Evolutionary conservation across 2,329 filamentous ascomycete species (phyloP), one percentile per base, ranked within the genome.

Genomic region (Knufia petricola): DNA sequence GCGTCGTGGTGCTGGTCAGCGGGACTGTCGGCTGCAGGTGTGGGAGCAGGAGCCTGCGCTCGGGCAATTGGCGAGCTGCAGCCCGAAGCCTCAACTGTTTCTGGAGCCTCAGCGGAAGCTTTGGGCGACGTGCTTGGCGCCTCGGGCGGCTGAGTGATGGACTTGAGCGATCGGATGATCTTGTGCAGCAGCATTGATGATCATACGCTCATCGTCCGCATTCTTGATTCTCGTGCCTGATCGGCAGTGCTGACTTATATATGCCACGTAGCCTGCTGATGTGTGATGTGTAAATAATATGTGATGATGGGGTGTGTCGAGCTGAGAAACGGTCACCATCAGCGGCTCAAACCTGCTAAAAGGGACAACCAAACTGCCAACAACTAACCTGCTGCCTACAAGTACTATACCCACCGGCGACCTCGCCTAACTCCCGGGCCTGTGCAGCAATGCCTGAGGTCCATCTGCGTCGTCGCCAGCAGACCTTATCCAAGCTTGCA

Each of bases 181-280:
- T n/a, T 21, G n/a, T 21, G 39, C 20, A 42, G 21, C 13, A 26
- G 21, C 39, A 42, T 42, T 21, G 39, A 42, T 42, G 39, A 24
- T 24, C 24, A 42, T 26, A 26, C 19, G 19, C 28, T 21, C 6
- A 19, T 12, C 6, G 37, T 13, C 6, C 6, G 13, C n/a, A n/a
- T n/a, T n/a, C n/a, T n/a, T n/a, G n/a, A n/a, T n/a, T 7, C 28
- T 13, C 28, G 28, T 30, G 7, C 13, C 7, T 30, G 28, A 7
- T 30, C 28, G 28, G 13, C 28, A 7, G 7, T 7, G 28, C 28
- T 30, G 28, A 30, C 28, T 30, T 13, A 30, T 13, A 30, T 30
- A n/a, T n/a, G n/a, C n/a, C n/a, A n/a, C n/a, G n/a, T n/a, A n/a
- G n/a, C n/a, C n/a, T n/a, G n/a, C n/a, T n/a, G n/a, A n/a, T n/a